phyloP scores from a whole-genome alignment of 306 rosid genomes.

The Trichosanthes truncata region DNA sequence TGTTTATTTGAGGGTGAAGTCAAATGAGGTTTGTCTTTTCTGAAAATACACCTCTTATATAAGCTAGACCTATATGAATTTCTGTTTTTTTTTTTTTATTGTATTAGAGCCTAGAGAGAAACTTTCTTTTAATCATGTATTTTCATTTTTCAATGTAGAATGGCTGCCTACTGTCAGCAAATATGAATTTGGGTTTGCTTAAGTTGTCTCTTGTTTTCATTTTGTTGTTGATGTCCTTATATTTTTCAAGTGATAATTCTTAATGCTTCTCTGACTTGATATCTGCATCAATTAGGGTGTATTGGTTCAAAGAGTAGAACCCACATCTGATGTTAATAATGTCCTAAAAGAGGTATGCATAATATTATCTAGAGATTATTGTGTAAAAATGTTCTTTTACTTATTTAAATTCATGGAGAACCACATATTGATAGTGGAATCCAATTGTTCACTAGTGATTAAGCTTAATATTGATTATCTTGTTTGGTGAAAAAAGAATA shows the following conservation, averaged over 20 bases:
- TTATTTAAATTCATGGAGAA: slow-evolving; percentile 8
- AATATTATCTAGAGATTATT: not conserved
- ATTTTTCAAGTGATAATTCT: not conserved
- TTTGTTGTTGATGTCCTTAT: not conserved
- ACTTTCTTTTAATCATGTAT: not conserved
- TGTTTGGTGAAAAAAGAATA: not conserved
- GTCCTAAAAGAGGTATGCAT: slow-evolving; percentile 73
- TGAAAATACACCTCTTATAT: slow-evolving; percentile 7
- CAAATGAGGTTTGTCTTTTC: slow-evolving; percentile 62
- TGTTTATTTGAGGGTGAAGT: slow-evolving; percentile 63
- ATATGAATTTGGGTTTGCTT: not conserved
- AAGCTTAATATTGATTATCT: not conserved
- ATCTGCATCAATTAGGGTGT: slow-evolving; percentile 59
- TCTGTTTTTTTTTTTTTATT: not conserved
- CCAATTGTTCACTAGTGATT: not conserved
- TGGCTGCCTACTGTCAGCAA: not conserved
- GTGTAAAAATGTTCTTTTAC: not conserved
- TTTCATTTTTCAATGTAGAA: not conserved
- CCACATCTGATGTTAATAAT: slow-evolving; percentile 79
- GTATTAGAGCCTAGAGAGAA: not conserved
- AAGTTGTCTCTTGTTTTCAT: not conserved
- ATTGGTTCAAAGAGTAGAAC: slow-evolving; percentile 84
- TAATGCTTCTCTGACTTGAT: slow-evolving; percentile 8
- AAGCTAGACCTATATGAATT: not conserved
- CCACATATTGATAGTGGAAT: not conserved